Conservation (phyloP, 257 asterid species). For the Henckelia pumila region DNA sequence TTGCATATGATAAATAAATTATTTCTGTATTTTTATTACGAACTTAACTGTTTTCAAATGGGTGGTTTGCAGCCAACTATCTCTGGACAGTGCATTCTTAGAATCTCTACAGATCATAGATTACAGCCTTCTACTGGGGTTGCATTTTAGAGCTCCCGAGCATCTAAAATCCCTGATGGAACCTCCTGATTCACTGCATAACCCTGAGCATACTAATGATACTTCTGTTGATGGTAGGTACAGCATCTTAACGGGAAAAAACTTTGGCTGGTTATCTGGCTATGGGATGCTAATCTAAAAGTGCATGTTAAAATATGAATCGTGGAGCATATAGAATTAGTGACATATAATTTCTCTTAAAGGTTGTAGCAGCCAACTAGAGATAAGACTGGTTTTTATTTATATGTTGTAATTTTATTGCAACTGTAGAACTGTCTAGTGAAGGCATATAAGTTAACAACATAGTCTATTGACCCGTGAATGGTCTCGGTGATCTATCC, state of each 20-base stretch:
- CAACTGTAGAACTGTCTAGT: not conserved
- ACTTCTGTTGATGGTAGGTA: conserved; percentile 49
- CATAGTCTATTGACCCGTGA: not conserved
- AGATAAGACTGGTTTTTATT: not conserved
- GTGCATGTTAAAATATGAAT: not conserved
- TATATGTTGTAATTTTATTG: not conserved
- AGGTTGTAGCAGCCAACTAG: not conserved
- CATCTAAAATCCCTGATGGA: conserved; percentile 34
- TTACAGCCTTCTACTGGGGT: not conserved
- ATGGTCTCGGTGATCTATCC: not conserved
- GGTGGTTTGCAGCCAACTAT: not conserved
- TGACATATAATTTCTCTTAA: not conserved
- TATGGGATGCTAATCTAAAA: not conserved
- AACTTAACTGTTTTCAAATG: not conserved
- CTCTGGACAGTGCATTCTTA: not conserved
- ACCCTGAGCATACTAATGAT: conserved; percentile 32
- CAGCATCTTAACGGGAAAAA: conserved; percentile 18
- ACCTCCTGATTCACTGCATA: conserved; percentile 52
- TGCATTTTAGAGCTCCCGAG: not conserved
- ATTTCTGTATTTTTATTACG: not conserved
- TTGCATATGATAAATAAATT: not conserved
- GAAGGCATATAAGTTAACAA: no score
- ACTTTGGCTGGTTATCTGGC: not conserved
- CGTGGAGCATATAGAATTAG: not conserved
- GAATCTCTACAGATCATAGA: not conserved